Percentiles rank a stretch among this genome's conserved stretches.
phyloP scores from a whole-genome alignment of 1,284 basidiomycete species.

The Pholiota adiposa region DNA sequence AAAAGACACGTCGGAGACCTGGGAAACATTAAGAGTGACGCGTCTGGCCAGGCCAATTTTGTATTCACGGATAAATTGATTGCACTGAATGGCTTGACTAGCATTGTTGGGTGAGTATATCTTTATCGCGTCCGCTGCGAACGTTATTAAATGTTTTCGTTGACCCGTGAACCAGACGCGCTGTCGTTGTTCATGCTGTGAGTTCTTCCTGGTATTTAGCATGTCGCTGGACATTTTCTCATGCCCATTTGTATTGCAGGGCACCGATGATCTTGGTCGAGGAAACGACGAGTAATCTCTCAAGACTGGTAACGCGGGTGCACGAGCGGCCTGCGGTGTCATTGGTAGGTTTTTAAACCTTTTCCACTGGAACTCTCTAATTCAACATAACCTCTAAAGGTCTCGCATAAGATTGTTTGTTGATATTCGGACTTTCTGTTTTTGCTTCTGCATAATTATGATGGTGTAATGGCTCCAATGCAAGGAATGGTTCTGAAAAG shows the following conservation, averaged over 20 bases:
- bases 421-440: too few relatives aligned
- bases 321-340: slow-evolving; percentile 74
- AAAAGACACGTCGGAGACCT: slow-evolving; percentile 80
- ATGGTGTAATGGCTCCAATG: too few relatives aligned
- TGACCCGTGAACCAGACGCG: slow-evolving; percentile 24
- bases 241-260: slow-evolving; percentile 39
- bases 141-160: not conserved
- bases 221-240: not conserved
- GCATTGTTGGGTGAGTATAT: slow-evolving; percentile 56
- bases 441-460: too few relatives aligned
- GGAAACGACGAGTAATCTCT: slow-evolving; percentile 70
- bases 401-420: too few relatives aligned
- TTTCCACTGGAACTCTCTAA: too few relatives aligned
- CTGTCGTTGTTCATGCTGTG: slow-evolving; percentile 32
- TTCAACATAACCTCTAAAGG: too few relatives aligned
- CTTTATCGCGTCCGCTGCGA: too few relatives aligned
- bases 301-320: slow-evolving; percentile 78
- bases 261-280: slow-evolving; percentile 74
- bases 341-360: slow-evolving; percentile 51
- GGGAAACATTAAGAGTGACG: slow-evolving; percentile 73
- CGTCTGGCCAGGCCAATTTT: slow-evolving; percentile 60
- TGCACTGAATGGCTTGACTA: slow-evolving; percentile 70
- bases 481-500: too few relatives aligned
- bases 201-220: slow-evolving; percentile 8
- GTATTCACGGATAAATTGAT: slow-evolving; percentile 64